Percentiles rank a stretch among this genome's conserved stretches.
These are phyloP conservation scores for Marsdenia floribunda DNA, from an alignment of 257 asterid species.

Conservation along the genomic window DNA sequence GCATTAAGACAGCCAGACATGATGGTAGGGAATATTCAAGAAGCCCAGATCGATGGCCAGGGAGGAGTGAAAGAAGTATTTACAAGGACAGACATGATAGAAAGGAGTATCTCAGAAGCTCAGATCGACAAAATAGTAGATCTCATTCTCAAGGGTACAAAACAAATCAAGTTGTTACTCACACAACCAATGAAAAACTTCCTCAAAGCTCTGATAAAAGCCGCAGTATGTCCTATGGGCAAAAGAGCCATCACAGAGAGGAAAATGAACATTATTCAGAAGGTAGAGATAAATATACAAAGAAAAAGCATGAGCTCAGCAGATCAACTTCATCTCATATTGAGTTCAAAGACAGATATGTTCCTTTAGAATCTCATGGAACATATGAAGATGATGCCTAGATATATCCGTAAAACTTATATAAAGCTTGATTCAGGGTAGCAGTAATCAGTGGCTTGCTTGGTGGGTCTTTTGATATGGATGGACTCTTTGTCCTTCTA, in stretches of 20 bases:
- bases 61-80: constrained; percentile 28
- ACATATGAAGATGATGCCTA: constrained; percentile 22
- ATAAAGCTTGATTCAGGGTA: constrained; percentile 11
- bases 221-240: constrained; percentile 32
- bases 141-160: constrained; percentile 24
- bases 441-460: constrained; percentile 1
- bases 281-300: constrained; percentile 27
- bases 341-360: constrained; percentile 69
- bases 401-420: constrained; percentile 7
- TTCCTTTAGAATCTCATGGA: constrained; percentile 47
- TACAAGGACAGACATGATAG: constrained; percentile 28
- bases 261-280: constrained; percentile 33
- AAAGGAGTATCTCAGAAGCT: constrained; percentile 26
- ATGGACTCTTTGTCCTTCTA: constrained; percentile 14
- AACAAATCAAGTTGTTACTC: constrained; percentile 25
- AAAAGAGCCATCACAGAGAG: constrained; percentile 41
- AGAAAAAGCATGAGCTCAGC: constrained; percentile 25
- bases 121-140: constrained; percentile 20
- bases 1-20: constrained; percentile 27
- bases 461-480: not conserved
- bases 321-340: constrained; percentile 24
- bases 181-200: constrained; percentile 26
- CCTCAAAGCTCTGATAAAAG: constrained; percentile 33
- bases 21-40: constrained; percentile 24
- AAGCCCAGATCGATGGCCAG: constrained; percentile 17